Evolutionary conservation across 208 protist species (phyloP).

Genomic region (Wallacemonas sp.): DNA sequence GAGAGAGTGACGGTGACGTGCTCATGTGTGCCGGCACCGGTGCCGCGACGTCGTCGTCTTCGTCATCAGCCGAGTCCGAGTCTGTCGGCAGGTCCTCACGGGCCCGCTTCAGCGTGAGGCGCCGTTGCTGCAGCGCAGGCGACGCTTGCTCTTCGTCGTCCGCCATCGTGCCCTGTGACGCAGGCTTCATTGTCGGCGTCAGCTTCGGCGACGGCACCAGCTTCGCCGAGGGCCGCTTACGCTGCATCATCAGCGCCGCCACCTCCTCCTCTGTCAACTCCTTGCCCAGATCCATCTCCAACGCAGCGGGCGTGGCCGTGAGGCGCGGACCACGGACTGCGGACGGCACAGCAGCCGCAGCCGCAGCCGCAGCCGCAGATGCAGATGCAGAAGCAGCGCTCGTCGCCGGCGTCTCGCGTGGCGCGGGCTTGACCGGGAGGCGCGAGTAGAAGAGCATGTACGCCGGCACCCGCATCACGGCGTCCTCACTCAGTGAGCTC

Average conservation of each 20-base stretch:
- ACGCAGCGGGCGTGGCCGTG: not conserved
- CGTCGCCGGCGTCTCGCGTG: not conserved
- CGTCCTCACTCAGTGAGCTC: constrained; percentile 57
- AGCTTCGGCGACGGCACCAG: too few species aligned
- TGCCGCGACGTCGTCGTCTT: constrained; percentile 19
- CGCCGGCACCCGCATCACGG: constrained; percentile 67
- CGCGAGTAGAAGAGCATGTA: constrained; percentile 92
- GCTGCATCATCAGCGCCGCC: constrained; percentile 13
- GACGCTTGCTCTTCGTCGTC: not conserved
- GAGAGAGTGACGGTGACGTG: not conserved
- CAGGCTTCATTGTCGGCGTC: too few species aligned
- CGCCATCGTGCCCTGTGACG: too few species aligned
- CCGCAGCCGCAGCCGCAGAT: not conserved
- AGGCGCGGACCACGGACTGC: not conserved
- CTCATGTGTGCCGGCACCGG: too few species aligned
- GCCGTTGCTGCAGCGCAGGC: not conserved
- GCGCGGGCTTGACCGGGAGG: constrained; percentile 13
- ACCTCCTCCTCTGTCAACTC: constrained; percentile 38
- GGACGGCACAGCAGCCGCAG: not conserved
- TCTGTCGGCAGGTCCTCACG: constrained; percentile 30
- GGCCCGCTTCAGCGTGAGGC: constrained; percentile 19
- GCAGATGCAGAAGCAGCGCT: too few species aligned
- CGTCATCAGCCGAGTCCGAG: constrained; percentile 27
- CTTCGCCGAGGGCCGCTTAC: not conserved
- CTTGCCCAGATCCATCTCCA: constrained; percentile 21